Conservation (phyloP, 352 stramenopile genomes). For the Globisporangium echinulatum region DNA sequence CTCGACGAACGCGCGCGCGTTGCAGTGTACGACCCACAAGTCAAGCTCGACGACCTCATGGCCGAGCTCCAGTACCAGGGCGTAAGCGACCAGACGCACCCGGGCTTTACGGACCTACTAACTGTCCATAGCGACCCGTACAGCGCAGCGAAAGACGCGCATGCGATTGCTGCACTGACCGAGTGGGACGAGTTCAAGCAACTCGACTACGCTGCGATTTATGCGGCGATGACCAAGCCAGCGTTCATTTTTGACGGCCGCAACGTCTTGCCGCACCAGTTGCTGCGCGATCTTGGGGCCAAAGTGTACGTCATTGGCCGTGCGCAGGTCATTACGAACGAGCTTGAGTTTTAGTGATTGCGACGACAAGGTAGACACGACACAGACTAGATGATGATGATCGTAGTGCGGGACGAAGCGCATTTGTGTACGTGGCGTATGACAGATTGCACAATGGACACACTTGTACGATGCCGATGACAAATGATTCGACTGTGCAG, state of each 20-base stretch:
- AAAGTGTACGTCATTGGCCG: slow-evolving; percentile 97
- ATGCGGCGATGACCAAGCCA: slow-evolving; percentile 96
- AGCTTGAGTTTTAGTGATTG: slow-evolving; percentile 53
- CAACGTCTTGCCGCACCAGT: slow-evolving; percentile 94
- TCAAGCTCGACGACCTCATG: slow-evolving; percentile 94
- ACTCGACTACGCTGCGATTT: slow-evolving; percentile 96
- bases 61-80: slow-evolving; percentile 82
- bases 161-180: slow-evolving; percentile 94
- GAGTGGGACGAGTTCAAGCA: slow-evolving; percentile 99
- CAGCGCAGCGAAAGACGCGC: slow-evolving; percentile 89
- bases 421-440: too few species aligned
- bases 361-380: too few species aligned
- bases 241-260: slow-evolving; percentile 99
- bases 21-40: slow-evolving; percentile 97
- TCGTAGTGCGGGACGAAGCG: too few species aligned
- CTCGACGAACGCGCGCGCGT: slow-evolving; percentile 94
- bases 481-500: too few species aligned
- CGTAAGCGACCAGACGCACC: slow-evolving; percentile 87
- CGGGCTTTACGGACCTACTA: slow-evolving; percentile 81
- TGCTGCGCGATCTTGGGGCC: slow-evolving; percentile 94
- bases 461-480: too few species aligned
- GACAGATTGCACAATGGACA: too few species aligned
- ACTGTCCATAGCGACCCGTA: slow-evolving; percentile 84
- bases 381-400: too few species aligned
- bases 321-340: slow-evolving; percentile 56